These are phyloP conservation scores for Rubroboletus satanas DNA, from an alignment of 768 basidiomycete genomes.

Conservation along the genomic window DNA sequence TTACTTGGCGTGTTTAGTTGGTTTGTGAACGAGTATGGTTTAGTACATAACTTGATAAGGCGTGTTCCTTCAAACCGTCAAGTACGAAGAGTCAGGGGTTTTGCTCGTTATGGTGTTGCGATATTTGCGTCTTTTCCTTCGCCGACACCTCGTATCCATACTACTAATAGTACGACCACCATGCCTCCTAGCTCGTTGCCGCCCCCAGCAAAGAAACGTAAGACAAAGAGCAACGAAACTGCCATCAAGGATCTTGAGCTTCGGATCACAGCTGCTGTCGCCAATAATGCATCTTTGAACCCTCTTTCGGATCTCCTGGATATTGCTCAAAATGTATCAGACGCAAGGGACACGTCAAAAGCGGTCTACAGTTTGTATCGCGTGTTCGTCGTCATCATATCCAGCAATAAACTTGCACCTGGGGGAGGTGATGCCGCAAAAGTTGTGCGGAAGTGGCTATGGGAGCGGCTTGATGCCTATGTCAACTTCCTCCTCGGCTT, in stretches of 20 bases:
- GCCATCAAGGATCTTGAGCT: conserved; percentile 50
- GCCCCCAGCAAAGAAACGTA: conserved; percentile 50
- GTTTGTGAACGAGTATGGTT: too few relatives aligned
- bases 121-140: background rate
- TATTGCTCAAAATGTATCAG: conserved; percentile 44
- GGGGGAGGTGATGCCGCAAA: conserved; percentile 51
- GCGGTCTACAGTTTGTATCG: conserved; percentile 81
- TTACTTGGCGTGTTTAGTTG: too few relatives aligned
- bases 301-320: conserved; percentile 69
- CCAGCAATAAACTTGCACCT: conserved; percentile 50
- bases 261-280: conserved; percentile 50
- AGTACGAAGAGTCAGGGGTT: background rate
- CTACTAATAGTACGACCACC: background rate
- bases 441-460: conserved; percentile 73
- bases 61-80: too few relatives aligned
- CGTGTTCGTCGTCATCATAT: conserved; percentile 63
- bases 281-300: conserved; percentile 65
- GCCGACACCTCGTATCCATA: background rate
- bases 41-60: too few relatives aligned
- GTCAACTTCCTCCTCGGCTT: conserved; percentile 64
- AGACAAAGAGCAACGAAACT: conserved; percentile 27
- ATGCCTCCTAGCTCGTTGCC: conserved; percentile 46
- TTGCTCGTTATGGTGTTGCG: conserved; percentile 1
- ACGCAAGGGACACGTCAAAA: conserved; percentile 62
- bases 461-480: conserved; percentile 69